phyloP scores from a whole-genome alignment of 129 eudicot species.

The Pittosporum tobira region DNA sequence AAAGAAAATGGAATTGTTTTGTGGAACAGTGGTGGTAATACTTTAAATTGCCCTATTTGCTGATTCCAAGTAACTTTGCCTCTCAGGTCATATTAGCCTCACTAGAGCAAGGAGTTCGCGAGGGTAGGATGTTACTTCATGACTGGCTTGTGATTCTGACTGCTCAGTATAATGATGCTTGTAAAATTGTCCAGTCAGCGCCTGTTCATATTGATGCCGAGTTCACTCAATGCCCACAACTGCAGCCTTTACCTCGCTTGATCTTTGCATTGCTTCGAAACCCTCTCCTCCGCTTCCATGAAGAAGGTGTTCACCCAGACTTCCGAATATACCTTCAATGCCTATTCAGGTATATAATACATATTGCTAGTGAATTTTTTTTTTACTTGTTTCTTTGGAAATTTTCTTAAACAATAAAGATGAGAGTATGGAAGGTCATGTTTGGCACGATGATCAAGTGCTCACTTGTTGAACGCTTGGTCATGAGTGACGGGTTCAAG shows the following conservation, averaged over 20 bases:
- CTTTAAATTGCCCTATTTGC: background rate
- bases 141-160: slow-evolving; percentile 99
- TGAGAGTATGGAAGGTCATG: no score
- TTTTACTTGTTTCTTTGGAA: background rate
- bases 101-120: slow-evolving; percentile 80
- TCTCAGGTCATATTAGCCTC: slow-evolving; percentile 84
- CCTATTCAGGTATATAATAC: slow-evolving; percentile 60
- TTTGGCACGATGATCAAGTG: no score
- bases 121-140: slow-evolving; percentile 79
- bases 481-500: no score
- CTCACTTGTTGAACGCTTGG: no score
- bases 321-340: slow-evolving; percentile 92
- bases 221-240: slow-evolving; percentile 87
- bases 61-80: slow-evolving; percentile 5
- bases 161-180: slow-evolving; percentile 79
- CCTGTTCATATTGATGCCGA: slow-evolving; percentile 58
- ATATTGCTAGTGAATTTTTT: background rate
- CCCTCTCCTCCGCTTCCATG: slow-evolving; percentile 90
- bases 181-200: slow-evolving; percentile 47
- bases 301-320: slow-evolving; percentile 99
- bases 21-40: no score
- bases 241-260: slow-evolving; percentile 80
- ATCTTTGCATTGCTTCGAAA: slow-evolving; percentile 83
- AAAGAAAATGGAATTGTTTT: no score
- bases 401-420: background rate